Evolutionary conservation across 2,329 filamentous ascomycete species (phyloP).

Genomic region (Colletotrichum cordylinicola): DNA sequence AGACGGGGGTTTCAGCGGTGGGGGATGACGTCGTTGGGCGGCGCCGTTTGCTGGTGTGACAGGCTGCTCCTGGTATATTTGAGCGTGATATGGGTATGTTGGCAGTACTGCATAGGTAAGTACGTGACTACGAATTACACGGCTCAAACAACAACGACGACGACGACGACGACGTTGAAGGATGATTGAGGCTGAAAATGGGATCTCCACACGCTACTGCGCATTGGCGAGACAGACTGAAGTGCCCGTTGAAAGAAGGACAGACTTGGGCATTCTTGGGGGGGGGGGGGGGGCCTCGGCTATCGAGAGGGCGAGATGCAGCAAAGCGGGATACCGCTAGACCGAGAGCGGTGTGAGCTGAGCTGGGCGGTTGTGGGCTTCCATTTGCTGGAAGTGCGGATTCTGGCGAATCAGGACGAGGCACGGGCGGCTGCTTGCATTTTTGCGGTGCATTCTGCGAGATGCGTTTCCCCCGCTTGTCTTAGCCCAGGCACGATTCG

Average conservation of each 20-base stretch:
- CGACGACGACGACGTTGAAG: background rate
- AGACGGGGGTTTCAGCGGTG: conserved; percentile 2
- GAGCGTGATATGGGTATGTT: background rate
- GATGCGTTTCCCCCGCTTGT: background rate
- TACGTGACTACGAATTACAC: background rate
- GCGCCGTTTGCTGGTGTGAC: background rate
- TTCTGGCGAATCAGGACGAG: background rate
- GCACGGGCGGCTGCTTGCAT: background rate
- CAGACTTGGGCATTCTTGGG: background rate
- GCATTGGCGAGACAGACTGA: background rate
- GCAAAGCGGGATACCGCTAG: background rate
- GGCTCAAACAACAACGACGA: background rate
- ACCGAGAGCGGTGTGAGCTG: background rate
- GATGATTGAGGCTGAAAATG: background rate
- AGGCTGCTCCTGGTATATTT: background rate
- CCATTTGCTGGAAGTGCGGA: background rate
- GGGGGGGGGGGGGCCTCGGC: background rate
- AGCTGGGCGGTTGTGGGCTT: background rate
- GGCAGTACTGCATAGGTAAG: background rate
- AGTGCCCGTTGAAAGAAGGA: background rate
- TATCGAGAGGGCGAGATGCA: background rate
- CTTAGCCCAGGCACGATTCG: background rate
- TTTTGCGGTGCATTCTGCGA: background rate
- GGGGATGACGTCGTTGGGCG: background rate
- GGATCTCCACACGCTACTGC: background rate